Evolutionary conservation across 1,284 basidiomycete species (phyloP), one percentile per base, ranked within the genome.

Genomic region (Ganoderma leucocontextum): DNA sequence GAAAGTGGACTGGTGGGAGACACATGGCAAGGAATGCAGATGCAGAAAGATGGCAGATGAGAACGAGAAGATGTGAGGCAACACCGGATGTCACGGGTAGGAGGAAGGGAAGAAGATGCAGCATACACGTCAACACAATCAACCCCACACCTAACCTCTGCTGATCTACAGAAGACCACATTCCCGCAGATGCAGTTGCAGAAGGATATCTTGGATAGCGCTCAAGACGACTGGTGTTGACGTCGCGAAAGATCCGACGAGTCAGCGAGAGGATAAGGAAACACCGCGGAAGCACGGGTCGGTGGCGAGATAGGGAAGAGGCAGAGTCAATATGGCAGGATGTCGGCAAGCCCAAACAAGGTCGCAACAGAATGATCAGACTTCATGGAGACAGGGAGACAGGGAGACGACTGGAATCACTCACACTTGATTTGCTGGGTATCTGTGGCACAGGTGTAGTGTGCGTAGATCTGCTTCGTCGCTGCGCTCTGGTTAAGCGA

Each of bases 391-490:
- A 12, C 19, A 22, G 36, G 29, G 29, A 29, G 29, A 29, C 2
- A 29, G 29, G 29, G 47, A 38, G 22, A 63, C 8, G 29, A 35
- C 47, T 25, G 22, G 52, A 38, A 41, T 29, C 71, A 82, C 90
- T 69, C 78, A 94, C 92, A 95, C 81, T 92, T 94, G 79, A 95
- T 95, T 83, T 95, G 94, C 73, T 94, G 91, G 39, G 94, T 95
- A 80, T 95, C 94, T 38, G 94, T 95, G 38, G 94, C 94, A 81
- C 94, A 95, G 7, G 94, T 95, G 80, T 95, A 95, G 76, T 95
- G 94, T 7, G 94, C 94, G 75, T 95, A 94, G 72, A 94, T 94
- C 81, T 95, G 93, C 81, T 95, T 95, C 63, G 91, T 93, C 59
- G 91, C 90, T 0, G 94, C 91, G 74, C 91, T 94, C 82, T 96